Evolutionary conservation across 768 basidiomycete species (phyloP), one percentile per base, ranked within the genome.

Genomic region (Agrocybe pediades): DNA sequence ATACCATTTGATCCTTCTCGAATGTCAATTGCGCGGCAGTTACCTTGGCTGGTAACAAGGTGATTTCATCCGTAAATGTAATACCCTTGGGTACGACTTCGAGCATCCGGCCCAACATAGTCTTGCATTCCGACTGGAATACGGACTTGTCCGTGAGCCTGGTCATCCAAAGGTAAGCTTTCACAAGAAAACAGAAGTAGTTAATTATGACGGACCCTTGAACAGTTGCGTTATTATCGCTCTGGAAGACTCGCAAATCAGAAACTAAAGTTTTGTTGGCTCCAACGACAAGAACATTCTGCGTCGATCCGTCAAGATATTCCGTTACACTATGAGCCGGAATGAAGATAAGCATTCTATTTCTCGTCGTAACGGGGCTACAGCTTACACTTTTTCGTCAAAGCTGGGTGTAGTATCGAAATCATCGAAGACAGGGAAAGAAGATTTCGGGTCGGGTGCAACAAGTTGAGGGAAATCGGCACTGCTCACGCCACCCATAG

Each of bases 401-500:
- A 77, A 81, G 19, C 65, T 50, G 17, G 67, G 65, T 3, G 76
- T 76, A 1, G 70, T 69, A 55, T 77, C 76, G 29, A 80, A 80
- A 40, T 72, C 60, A 15, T 62, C 55, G 44, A 78, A 68, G 16
- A 66, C 63, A 0, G 70, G 69, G 6, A 56, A 51, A 25, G 57
- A 33, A n/a, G 71, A 59, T 41, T 66, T 61, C 6, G 64, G 57
- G 19, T 62, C 63, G 16, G 74, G 64, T 16, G 75, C 57, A 5
- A 79, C 77, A 9, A 79, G 65, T n/a, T 63, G 59, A 2, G 80
- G 78, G 47, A 79, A 79, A 49, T 76, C 77, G 2, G 71, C 62
- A 55, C 73, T 76, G 33, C 78, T 72, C 5, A 80, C 77, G 40
- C 77, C 75, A 52, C 80, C 80, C 49, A 81, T 67, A 7, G 78